Conservation (phyloP, 257 asterid genomes). For the Gentiana dahurica region DNA sequence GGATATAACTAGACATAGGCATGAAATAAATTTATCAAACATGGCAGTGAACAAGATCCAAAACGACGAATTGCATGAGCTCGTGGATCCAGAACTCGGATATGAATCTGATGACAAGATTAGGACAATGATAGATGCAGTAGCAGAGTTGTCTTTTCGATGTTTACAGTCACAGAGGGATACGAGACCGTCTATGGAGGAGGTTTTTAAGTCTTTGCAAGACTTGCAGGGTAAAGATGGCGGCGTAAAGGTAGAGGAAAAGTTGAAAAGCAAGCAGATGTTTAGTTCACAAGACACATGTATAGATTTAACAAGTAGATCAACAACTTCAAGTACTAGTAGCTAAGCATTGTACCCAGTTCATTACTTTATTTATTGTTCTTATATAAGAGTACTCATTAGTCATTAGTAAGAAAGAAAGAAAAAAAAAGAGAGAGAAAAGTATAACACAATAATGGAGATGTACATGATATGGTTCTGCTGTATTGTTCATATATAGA, state of each 20-base stretch:
- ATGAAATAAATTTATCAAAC: slow-evolving; percentile 60
- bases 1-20: slow-evolving; percentile 54
- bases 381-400: too few species aligned
- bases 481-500: too few species aligned
- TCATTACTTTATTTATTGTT: background rate
- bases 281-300: slow-evolving; percentile 23
- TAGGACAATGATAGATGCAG: slow-evolving; percentile 31
- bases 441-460: background rate
- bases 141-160: slow-evolving; percentile 65
- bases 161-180: slow-evolving; percentile 60
- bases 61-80: slow-evolving; percentile 39
- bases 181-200: slow-evolving; percentile 67
- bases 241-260: slow-evolving; percentile 22
- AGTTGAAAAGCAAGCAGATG: slow-evolving; percentile 13
- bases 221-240: slow-evolving; percentile 35
- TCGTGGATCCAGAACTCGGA: slow-evolving; percentile 54
- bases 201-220: slow-evolving; percentile 36
- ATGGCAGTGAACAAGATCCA: slow-evolving; percentile 76
- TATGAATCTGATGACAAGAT: slow-evolving; percentile 28
- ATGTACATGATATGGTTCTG: slow-evolving; percentile 17
- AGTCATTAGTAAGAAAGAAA: too few species aligned
- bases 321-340: slow-evolving; percentile 16
- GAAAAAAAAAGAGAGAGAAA: too few species aligned
- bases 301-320: slow-evolving; percentile 10
- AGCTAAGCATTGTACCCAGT: slow-evolving; percentile 3